Percentiles rank a stretch among this genome's conserved stretches.
These are phyloP conservation scores for Larix sibirica DNA, from an alignment of 83 land plant species.

Conservation along the genomic window DNA sequence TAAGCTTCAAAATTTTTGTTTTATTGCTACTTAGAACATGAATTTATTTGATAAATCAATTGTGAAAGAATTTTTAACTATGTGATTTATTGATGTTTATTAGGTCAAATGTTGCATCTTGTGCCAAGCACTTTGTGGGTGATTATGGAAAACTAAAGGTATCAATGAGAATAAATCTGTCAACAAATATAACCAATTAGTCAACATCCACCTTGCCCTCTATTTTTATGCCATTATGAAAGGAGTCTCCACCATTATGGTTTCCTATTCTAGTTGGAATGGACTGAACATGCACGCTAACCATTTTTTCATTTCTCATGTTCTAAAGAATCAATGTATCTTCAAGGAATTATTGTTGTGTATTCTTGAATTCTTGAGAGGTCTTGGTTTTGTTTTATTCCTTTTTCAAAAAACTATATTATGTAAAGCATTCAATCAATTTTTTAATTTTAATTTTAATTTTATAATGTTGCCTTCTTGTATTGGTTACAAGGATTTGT, in stretches of 20 bases:
- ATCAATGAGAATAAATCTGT: slow-evolving; percentile 61
- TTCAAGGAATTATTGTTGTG: slow-evolving; percentile 26
- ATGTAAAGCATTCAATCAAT: no score
- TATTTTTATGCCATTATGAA: slow-evolving; percentile 60
- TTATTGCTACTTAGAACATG: no score
- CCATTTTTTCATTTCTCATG: slow-evolving; percentile 28
- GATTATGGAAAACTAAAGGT: slow-evolving; percentile 73
- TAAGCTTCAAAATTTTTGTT: background rate
- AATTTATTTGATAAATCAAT: no score
- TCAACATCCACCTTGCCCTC: slow-evolving; percentile 65
- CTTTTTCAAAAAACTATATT: background rate
- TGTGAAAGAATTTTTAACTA: no score
- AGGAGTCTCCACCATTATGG: slow-evolving; percentile 68
- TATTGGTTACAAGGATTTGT: slow-evolving; percentile 47
- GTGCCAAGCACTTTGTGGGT: slow-evolving; percentile 82
- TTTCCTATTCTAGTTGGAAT: slow-evolving; percentile 79
- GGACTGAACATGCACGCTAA: slow-evolving; percentile 60
- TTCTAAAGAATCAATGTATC: slow-evolving; percentile 37
- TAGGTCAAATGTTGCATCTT: slow-evolving; percentile 69
- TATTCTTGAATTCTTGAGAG: no score
- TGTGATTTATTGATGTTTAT: background rate
- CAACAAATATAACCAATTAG: slow-evolving; percentile 38
- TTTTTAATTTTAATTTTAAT: background rate
- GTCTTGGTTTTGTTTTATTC: background rate
- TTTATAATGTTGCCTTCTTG: background rate